Percentiles rank a stretch among this genome's conserved stretches.
Evolutionary conservation across 148 eudicot species (phyloP).

Genomic region (Persicaria tinctoria): DNA sequence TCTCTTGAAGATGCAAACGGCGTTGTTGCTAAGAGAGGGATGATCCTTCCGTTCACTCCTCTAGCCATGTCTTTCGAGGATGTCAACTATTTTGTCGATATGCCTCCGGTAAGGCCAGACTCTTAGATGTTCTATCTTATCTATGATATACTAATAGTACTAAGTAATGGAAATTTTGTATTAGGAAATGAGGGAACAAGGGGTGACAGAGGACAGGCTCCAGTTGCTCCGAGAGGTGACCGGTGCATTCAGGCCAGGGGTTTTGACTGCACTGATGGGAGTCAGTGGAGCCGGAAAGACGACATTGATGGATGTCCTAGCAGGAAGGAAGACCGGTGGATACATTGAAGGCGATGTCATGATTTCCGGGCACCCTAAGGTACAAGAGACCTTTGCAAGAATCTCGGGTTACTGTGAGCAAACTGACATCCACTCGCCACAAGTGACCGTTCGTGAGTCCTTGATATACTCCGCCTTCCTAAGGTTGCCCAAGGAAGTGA

Average conservation of each 20-base stretch:
- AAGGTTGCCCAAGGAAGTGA: conserved; percentile 51
- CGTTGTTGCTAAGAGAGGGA: conserved; percentile 35
- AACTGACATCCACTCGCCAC: conserved; percentile 66
- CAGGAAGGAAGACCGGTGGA: conserved; percentile 72
- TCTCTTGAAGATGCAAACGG: conserved; percentile 27
- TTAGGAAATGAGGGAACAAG: conserved; percentile 67
- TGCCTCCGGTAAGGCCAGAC: conserved; percentile 34
- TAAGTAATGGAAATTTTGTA: background rate
- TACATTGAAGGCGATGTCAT: conserved; percentile 61
- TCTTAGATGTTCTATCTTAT: too few relatives aligned
- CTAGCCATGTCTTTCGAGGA: conserved; percentile 45
- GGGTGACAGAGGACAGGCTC: conserved; percentile 57
- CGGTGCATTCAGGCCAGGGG: conserved; percentile 69
- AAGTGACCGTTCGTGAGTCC: conserved; percentile 59
- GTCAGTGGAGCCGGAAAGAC: conserved; percentile 86
- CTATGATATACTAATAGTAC: too few relatives aligned
- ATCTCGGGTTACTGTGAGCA: conserved; percentile 76
- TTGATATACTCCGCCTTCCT: conserved; percentile 68
- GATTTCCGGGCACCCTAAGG: conserved; percentile 60
- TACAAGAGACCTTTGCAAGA: conserved; percentile 72
- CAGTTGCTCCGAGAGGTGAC: conserved; percentile 60
- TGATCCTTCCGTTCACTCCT: conserved; percentile 45
- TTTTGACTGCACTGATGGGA: conserved; percentile 74
- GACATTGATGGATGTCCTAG: conserved; percentile 67
- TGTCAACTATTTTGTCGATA: conserved; percentile 39